These are phyloP conservation scores for Saprolegnia diclina DNA, from an alignment of 352 stramenopile species.

Conservation along the genomic window DNA sequence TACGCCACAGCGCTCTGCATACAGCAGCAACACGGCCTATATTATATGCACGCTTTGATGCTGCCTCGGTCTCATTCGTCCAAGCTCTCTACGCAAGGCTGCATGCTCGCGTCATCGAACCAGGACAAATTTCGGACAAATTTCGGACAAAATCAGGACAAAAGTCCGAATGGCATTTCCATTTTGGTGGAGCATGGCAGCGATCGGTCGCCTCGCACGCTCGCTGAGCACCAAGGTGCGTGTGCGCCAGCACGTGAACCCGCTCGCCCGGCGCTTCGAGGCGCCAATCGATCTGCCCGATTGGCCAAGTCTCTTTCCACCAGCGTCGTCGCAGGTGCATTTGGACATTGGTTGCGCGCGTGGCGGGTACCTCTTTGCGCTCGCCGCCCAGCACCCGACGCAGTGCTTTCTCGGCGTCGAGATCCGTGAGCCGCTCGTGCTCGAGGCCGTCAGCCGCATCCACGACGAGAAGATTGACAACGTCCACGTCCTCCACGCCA, in stretches of 20 bases:
- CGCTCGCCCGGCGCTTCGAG: conserved; percentile 55
- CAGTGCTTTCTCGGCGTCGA: conserved; percentile 79
- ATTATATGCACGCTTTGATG: no score
- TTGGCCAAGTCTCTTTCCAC: conserved; percentile 45
- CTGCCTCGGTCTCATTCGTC: no score
- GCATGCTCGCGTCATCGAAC: no score
- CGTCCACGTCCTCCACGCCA: conserved; percentile 69
- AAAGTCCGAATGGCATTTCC: not conserved
- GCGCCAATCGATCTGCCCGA: conserved; percentile 57
- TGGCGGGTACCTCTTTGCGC: conserved; percentile 69
- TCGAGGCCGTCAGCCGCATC: conserved; percentile 49
- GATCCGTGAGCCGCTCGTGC: conserved; percentile 72
- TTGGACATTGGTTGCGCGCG: conserved; percentile 74
- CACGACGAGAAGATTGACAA: conserved; percentile 46
- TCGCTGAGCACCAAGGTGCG: conserved; percentile 29
- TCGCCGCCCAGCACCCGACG: conserved; percentile 32
- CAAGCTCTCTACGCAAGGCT: no score
- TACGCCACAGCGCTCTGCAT: no score
- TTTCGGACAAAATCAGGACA: no score
- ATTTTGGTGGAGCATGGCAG: not conserved
- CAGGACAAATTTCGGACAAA: no score
- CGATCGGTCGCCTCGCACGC: not conserved
- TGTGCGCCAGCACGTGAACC: conserved; percentile 83
- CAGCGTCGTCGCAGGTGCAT: conserved; percentile 57
- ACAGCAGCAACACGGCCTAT: no score